Evolutionary conservation across 495 filamentous ascomycete species (phyloP).

Genomic region (Amphirosellinia nigrospora): DNA sequence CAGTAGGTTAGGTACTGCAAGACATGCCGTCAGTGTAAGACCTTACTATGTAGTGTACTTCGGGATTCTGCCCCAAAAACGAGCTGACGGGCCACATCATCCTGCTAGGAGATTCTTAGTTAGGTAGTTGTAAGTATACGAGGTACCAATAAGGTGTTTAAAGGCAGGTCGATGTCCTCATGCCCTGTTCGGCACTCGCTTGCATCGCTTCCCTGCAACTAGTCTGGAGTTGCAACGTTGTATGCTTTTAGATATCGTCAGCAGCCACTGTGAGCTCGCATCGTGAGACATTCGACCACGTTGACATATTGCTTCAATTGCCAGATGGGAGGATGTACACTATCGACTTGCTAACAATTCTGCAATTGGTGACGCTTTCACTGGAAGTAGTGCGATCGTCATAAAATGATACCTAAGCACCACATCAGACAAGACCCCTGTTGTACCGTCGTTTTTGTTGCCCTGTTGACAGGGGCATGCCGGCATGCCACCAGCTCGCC

Average conservation of each 20-base stretch:
- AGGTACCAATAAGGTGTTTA: conserved; percentile 12
- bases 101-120: background rate
- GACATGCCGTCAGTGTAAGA: too few relatives aligned
- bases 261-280: background rate
- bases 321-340: background rate
- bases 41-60: too few relatives aligned
- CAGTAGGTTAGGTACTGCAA: background rate
- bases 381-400: background rate
- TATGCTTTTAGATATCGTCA: background rate
- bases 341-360: background rate
- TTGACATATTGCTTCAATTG: background rate
- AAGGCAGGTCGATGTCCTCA: background rate
- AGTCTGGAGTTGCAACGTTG: conserved; percentile 11
- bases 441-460: conserved; percentile 25
- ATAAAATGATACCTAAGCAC: background rate
- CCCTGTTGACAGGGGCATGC: conserved; percentile 21
- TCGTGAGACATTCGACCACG: conserved; percentile 1
- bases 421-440: background rate
- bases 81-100: background rate
- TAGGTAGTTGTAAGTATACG: background rate
- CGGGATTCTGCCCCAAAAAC: too few relatives aligned
- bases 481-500: background rate
- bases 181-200: conserved; percentile 3
- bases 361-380: background rate
- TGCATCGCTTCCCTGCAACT: background rate